phyloP scores from a whole-genome alignment of 202 grass and related monocot genomes.

The Carex arenaria region DNA sequence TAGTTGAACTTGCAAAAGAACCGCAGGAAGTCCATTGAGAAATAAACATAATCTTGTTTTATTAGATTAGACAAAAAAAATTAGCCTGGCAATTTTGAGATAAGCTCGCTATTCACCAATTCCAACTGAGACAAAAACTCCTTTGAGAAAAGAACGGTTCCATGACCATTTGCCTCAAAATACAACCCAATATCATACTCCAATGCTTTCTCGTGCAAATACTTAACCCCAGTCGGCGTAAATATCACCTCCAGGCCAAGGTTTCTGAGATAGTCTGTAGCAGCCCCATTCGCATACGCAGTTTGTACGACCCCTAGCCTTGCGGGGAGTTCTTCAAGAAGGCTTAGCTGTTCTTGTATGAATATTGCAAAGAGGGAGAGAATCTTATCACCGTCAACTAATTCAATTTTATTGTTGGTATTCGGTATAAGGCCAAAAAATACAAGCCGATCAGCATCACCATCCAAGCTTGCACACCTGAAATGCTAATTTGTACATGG shows the following conservation, averaged over 20 bases:
- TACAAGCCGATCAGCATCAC: constrained; percentile 77
- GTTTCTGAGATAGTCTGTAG: constrained; percentile 55
- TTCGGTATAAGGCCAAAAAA: constrained; percentile 54
- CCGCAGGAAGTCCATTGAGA: neutral
- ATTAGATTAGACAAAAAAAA: neutral
- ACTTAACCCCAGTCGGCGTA: constrained; percentile 89
- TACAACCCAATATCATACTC: constrained; percentile 87
- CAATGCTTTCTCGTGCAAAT: constrained; percentile 82
- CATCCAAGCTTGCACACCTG: constrained; percentile 90
- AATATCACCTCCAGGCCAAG: constrained; percentile 75
- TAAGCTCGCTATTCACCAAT: constrained; percentile 29
- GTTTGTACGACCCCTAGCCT: constrained; percentile 75
- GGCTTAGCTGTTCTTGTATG: constrained; percentile 69
- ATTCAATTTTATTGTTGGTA: constrained; percentile 53
- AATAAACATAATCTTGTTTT: neutral
- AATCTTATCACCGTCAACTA: constrained; percentile 92
- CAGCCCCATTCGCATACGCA: constrained; percentile 93
- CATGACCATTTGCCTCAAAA: constrained; percentile 95
- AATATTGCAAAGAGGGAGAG: constrained; percentile 79
- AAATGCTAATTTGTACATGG: constrained; percentile 29
- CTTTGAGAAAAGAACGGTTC: constrained; percentile 66
- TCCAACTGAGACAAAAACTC: constrained; percentile 46
- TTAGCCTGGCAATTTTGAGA: constrained; percentile 38
- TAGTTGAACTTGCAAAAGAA: neutral
- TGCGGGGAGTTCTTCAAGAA: constrained; percentile 49